Base-by-base conservation (phyloP, 805 yeast genomes). In the Saccharomycopsis sp. region DNA sequence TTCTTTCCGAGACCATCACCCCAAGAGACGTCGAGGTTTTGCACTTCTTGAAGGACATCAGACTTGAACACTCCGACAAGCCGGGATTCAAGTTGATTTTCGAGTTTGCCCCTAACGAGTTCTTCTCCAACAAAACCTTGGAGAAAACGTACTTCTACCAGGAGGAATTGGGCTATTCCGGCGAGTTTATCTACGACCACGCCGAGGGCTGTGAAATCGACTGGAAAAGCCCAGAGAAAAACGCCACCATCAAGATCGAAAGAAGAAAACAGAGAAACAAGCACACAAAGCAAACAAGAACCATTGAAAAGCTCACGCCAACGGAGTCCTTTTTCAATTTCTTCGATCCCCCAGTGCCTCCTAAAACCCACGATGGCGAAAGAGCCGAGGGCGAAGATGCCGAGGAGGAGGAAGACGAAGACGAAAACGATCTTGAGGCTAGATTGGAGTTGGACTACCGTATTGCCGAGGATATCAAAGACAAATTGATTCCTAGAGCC, bases 261-360 rank as follows among this genome's bases (percentile, higher is more conserved):
- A 88, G 89, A 80, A 85, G 97, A 75, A 94, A 91, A 75, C 99
- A 94, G 78, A 86, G 98, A 76, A 94, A 94, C 74, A 92, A 91
- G 77, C 83, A 87, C 71, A 94, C 99, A 59, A 91, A 91, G 73
- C 97, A 94, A 71, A 92, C 97, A 16, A 84, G 99, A 73, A 91
- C 96, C 53, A 86, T 94, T 65, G 97, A 92, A 74, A 92, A 92
- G 75, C 79, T 90, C 65, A 84, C 96, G 7, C 97, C 97, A n/a
- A 82, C 85, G 56, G 97, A 90, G 66, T 90, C 97, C 21, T 94
- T 94, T 77, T 94, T 94, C 81, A 88, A 87, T 76, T 94, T 94
- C 75, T 94, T 94, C 73, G 88, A 84, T 66, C 98, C 99, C 41
- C 99, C 99, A 67, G 80, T 79, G 72, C 81, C 91, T 51, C 86